These are phyloP conservation scores for Cladosporium sp. DNA, from an alignment of 2,329 filamentous ascomycete genomes.

Conservation along the genomic window DNA sequence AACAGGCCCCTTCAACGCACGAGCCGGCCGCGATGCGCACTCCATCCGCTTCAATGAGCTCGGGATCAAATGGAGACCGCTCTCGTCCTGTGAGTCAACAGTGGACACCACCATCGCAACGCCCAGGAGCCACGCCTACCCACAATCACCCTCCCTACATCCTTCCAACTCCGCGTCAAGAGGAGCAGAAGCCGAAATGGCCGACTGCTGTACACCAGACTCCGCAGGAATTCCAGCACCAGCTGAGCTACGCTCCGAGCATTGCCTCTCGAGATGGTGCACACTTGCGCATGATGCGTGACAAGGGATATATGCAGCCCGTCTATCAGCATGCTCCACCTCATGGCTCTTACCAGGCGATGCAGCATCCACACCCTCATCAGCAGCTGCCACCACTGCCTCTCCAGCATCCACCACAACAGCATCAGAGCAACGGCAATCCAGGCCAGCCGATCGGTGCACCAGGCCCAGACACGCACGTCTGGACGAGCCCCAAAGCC, in stretches of 20 bases:
- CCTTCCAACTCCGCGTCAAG: slow-evolving; percentile 11
- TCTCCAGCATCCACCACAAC: neutral
- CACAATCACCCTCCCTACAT: neutral
- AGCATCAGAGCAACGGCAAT: slow-evolving; percentile 17
- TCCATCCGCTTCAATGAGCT: slow-evolving; percentile 24
- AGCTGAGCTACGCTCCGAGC: slow-evolving; percentile 25
- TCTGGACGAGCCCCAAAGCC: slow-evolving; percentile 27
- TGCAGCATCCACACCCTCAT: slow-evolving; percentile 1
- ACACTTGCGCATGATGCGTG: slow-evolving; percentile 31
- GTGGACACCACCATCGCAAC: slow-evolving; percentile 35
- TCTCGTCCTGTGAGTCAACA: slow-evolving; percentile 22
- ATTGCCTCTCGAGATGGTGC: slow-evolving; percentile 29
- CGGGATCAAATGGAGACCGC: slow-evolving; percentile 12
- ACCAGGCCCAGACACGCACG: neutral
- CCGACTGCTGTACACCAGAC: slow-evolving; percentile 34
- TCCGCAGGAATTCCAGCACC: slow-evolving; percentile 36
- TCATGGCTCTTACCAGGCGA: neutral
- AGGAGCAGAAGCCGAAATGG: slow-evolving; percentile 12
- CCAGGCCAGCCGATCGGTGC: neutral
- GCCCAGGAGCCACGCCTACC: slow-evolving; percentile 11
- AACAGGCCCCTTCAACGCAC: slow-evolving; percentile 30
- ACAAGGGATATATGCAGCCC: slow-evolving; percentile 25
- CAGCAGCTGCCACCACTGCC: slow-evolving; percentile 8
- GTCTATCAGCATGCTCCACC: slow-evolving; percentile 12
- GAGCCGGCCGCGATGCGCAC: slow-evolving; percentile 19